Evolutionary conservation across 75 land plant genomes (phyloP).

Genomic region (Pinus taeda): DNA sequence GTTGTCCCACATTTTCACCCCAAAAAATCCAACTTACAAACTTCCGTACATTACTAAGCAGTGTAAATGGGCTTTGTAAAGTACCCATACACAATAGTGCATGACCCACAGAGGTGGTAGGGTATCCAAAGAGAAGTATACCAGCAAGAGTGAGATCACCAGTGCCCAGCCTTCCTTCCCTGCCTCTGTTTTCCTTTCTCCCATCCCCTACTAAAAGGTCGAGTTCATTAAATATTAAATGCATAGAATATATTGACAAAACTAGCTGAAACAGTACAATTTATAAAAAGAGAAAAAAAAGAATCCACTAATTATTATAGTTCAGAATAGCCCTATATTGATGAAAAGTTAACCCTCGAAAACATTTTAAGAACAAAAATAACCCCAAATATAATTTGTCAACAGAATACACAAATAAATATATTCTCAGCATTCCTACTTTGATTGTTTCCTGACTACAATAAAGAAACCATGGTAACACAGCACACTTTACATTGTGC

Average conservation of each 20-base stretch:
- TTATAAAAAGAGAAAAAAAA: background rate
- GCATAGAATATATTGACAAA: background rate
- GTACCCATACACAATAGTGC: conserved; percentile 13
- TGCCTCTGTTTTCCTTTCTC: conserved; percentile 32
- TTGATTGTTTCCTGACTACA: background rate
- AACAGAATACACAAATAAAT: background rate
- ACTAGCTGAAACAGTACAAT: background rate
- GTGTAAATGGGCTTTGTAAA: conserved; percentile 33
- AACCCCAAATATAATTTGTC: background rate
- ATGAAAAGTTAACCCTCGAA: background rate
- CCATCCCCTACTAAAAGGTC: conserved; percentile 26
- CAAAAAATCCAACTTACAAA: conserved; percentile 68
- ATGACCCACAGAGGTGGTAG: conserved; percentile 19
- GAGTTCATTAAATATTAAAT: background rate
- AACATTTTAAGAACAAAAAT: background rate
- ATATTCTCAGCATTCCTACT: background rate
- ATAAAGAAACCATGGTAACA: background rate
- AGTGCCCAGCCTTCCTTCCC: conserved; percentile 58
- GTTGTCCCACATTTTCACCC: conserved; percentile 38
- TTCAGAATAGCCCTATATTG: background rate
- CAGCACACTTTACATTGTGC: background rate
- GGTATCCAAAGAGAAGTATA: conserved; percentile 47
- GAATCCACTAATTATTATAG: background rate
- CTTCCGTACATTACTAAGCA: conserved; percentile 27
- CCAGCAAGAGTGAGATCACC: conserved; percentile 58